These are phyloP conservation scores for Aethionema arabicum DNA, from an alignment of 345 rosid genomes.

Conservation along the genomic window DNA sequence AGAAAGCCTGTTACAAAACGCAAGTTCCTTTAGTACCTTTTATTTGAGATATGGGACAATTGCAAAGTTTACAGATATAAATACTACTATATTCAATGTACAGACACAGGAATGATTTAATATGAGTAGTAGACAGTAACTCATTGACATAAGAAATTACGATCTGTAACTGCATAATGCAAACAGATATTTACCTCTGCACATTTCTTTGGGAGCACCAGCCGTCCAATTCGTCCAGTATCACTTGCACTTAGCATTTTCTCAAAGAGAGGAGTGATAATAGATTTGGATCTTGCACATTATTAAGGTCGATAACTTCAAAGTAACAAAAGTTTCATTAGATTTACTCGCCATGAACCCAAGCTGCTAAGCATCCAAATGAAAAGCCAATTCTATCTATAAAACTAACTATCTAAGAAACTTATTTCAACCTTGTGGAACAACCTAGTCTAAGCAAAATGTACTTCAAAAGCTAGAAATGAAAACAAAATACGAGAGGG, in stretches of 20 bases:
- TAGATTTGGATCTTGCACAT: constrained; percentile 65
- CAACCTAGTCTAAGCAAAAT: constrained; percentile 9
- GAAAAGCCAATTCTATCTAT: constrained; percentile 17
- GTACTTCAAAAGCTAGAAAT: constrained; percentile 10
- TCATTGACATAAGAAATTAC: constrained; percentile 13
- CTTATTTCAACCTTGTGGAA: constrained; percentile 14
- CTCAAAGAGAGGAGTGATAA: constrained; percentile 85
- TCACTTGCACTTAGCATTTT: constrained; percentile 96
- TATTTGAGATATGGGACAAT: constrained; percentile 5
- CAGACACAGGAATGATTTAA: constrained; percentile 7
- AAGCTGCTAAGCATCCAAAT: constrained; percentile 26
- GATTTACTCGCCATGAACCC: constrained; percentile 24
- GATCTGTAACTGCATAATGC: constrained; percentile 18
- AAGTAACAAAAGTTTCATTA: constrained; percentile 8
- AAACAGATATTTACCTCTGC: constrained; percentile 73
- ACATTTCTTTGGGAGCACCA: constrained; percentile 90
- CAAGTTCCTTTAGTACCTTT: constrained; percentile 16
- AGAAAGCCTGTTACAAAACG: constrained; percentile 63
- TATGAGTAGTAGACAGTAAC: constrained; percentile 24
- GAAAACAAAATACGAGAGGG: constrained; percentile 22
- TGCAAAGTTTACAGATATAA: constrained; percentile 22
- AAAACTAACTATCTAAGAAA: constrained; percentile 4
- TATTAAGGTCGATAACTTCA: constrained; percentile 53
- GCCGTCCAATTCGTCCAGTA: constrained; percentile 86
- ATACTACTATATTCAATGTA: constrained; percentile 15